Evolutionary conservation across 257 asterid genomes (phyloP), one percentile per base, ranked within the genome.

Genomic region (Gentiana dahurica): DNA sequence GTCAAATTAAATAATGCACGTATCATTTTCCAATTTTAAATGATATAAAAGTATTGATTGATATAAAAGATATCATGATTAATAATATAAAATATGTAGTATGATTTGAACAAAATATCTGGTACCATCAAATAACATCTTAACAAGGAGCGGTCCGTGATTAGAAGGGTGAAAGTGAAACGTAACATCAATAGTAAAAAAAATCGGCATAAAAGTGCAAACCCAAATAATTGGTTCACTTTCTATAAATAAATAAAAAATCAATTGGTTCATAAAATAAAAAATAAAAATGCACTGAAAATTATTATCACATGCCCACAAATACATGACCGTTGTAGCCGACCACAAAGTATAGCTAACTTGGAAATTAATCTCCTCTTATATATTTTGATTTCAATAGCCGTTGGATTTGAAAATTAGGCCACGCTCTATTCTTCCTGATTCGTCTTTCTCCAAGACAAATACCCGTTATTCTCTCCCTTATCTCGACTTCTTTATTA

Each of bases 321-420:
- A 66, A 76, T 48, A 66, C 73, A 79, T 80, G 81, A 84, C 92
- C 94, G 94, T 87, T 87, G 83, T 51, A 61, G 66, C 66, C 55
- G 68, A 41, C 73, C 64, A 63, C 60, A 68, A 68, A 74, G 71
- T 72, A 24, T n/a, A 58, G 12, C 53, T 62, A 24, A 59, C 63
- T 32, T 59, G 57, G 75, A 60, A 60, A 48, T 11, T 57, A 46
- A 69, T 73, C 80, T 77, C 24, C 24, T 24, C 24, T 24, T 24
- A 24, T 77, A 75, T 81, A 77, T 76, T 69, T 70, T 65, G 37
- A 51, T 68, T 70, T 74, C 73, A 80, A 87, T 87, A 84, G 96
- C 96, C 96, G 96, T 87, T 87, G 64, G 65, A 75, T 84, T 87
- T 80, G 83, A 87, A 87, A 76, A 64, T 44, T 52, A 2, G 1